phyloP scores from a whole-genome alignment of 2,329 filamentous ascomycete species.

The Beauveria sp. region DNA sequence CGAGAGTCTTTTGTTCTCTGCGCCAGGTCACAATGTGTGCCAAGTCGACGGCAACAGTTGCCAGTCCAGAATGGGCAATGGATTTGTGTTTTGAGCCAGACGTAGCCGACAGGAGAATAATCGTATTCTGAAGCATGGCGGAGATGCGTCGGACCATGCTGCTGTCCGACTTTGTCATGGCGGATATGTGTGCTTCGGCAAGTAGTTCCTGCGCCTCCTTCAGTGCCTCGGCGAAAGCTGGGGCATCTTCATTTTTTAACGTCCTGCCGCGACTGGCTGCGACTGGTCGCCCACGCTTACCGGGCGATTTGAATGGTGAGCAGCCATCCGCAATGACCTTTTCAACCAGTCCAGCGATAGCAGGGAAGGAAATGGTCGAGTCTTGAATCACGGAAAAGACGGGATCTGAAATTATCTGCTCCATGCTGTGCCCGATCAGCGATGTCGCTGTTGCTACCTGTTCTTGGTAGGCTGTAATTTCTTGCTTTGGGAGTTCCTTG shows the following conservation, averaged over 20 bases:
- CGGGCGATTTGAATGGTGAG: constrained; percentile 29
- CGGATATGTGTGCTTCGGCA: constrained; percentile 53
- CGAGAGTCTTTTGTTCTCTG: constrained; percentile 52
- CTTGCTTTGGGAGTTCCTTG: constrained; percentile 34
- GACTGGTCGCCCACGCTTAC: constrained; percentile 21
- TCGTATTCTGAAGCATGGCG: constrained; percentile 55
- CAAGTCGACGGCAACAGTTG: constrained; percentile 59
- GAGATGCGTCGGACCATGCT: constrained; percentile 56
- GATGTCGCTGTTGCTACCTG: constrained; percentile 60
- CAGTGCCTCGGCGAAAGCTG: constrained; percentile 51
- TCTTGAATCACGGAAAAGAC: constrained; percentile 87
- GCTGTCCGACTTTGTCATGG: constrained; percentile 47
- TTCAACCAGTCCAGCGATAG: constrained; percentile 44
- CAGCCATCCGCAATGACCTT: constrained; percentile 29
- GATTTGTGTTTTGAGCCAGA: constrained; percentile 38
- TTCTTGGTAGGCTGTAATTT: constrained; percentile 35
- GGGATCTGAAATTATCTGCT: constrained; percentile 69
- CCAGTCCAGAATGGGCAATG: constrained; percentile 46
- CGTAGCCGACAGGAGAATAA: constrained; percentile 58
- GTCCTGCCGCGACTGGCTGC: constrained; percentile 19
- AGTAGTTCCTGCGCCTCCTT: constrained; percentile 59
- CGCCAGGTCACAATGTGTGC: constrained; percentile 62
- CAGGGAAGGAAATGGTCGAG: constrained; percentile 82
- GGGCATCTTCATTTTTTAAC: constrained; percentile 23
- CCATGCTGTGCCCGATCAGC: constrained; percentile 59